Base-by-base conservation (phyloP, 2,329 filamentous ascomycete genomes). In the Chaetomiaceae sp. region DNA sequence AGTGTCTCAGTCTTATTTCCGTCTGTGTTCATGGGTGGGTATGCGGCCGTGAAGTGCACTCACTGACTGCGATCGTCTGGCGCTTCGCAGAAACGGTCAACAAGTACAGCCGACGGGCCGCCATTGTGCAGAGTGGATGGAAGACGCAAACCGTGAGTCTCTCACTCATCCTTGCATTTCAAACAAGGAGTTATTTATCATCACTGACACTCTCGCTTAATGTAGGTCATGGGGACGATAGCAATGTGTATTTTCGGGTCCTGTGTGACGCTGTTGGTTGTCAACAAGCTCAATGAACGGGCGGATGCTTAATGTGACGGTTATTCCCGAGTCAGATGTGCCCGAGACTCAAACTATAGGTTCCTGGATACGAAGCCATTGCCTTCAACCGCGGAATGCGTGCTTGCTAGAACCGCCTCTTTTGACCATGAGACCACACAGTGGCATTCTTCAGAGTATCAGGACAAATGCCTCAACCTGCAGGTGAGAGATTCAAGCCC, bases 111-210 rank as follows among this genome's bases (percentile, higher is more conserved):
- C 74, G 78, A 32, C 80, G 83, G 55, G 75, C 76, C 20, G 93
- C 93, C 0, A 76, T 97, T 53, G 93, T 98, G 32, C 93, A 98
- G 69, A 86, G 82, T 24, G 93, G 93, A 1, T 93, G 87, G 85
- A 91, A 88, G 67, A 97, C 93, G 30, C 90, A 97, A 63, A 65
- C 83, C 34, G 86, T 95, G 60, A 53, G 72, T n/a, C n/a, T n/a
- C n/a, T n/a, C n/a, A n/a, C n/a, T n/a, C n/a, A n/a, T n/a, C n/a
- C n/a, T n/a, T n/a, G n/a, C n/a, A n/a, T n/a, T n/a, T n/a, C n/a
- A n/a, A n/a, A n/a, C n/a, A n/a, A n/a, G n/a, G n/a, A n/a, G n/a
- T n/a, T n/a, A n/a, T n/a, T n/a, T n/a, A n/a, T n/a, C n/a, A n/a
- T n/a, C n/a, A 26, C 42, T 46, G 45, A 43, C 45, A 14, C 9